Evolutionary conservation across 257 asterid species (phyloP).

Genomic region (Lavandula angustifolia): DNA sequence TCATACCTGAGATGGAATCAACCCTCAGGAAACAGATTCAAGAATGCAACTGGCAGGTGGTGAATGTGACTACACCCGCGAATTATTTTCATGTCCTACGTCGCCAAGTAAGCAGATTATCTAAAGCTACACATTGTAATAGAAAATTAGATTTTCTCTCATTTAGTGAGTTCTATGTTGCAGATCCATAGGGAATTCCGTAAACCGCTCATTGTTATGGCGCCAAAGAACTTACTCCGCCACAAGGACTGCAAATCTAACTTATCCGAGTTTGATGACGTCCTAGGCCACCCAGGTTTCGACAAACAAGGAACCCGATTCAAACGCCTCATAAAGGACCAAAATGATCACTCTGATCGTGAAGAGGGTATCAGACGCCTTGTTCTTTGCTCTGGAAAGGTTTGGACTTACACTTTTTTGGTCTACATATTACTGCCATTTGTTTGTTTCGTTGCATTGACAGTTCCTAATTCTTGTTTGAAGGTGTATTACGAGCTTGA

Average conservation of each 20-base stretch:
- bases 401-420: constrained; percentile 33
- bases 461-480: constrained; percentile 17
- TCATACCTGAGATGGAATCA: constrained; percentile 93
- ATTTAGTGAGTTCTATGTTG: constrained; percentile 17
- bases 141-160: constrained; percentile 30
- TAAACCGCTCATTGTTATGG: constrained; percentile 91
- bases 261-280: constrained; percentile 89
- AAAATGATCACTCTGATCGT: constrained; percentile 68
- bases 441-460: too few species aligned
- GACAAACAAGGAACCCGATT: constrained; percentile 98
- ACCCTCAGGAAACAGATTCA: constrained; percentile 88
- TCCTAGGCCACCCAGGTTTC: constrained; percentile 92
- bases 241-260: constrained; percentile 92
- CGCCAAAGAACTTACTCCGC: constrained; percentile 93
- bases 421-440: constrained; percentile 3
- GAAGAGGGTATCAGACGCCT: constrained; percentile 86
- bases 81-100: constrained; percentile 93
- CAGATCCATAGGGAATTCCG: constrained; percentile 95
- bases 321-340: constrained; percentile 93
- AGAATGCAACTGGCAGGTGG: constrained; percentile 96
- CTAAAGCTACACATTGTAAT: neutral
- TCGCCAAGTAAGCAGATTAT: constrained; percentile 63
- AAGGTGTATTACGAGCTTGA: constrained; percentile 91
- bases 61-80: constrained; percentile 95
- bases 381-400: constrained; percentile 96